Conservation (phyloP, 768 basidiomycete species). For the Vararia minispora region DNA sequence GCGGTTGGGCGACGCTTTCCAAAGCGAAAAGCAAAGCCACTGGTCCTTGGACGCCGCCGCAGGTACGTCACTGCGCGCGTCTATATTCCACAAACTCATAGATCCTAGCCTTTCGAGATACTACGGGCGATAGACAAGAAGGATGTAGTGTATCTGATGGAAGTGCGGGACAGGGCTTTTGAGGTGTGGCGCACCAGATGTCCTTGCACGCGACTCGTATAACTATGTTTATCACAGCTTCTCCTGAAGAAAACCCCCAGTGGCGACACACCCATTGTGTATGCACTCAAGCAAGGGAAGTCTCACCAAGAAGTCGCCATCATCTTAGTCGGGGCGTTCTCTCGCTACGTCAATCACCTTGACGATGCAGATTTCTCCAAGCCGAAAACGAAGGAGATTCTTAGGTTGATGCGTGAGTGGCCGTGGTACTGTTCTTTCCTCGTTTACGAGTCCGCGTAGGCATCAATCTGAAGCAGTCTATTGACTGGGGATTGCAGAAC, state of each 20-base stretch:
- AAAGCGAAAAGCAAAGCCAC: too few relatives aligned
- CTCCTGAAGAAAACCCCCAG: too few relatives aligned
- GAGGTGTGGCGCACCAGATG: conserved; percentile 37
- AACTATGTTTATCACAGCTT: too few relatives aligned
- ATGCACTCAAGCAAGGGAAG: conserved; percentile 75
- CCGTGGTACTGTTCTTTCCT: neutral
- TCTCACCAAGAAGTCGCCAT: conserved; percentile 79
- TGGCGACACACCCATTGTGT: conserved; percentile 79
- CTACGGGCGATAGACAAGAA: conserved; percentile 78
- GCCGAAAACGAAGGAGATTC: conserved; percentile 53
- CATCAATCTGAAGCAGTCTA: conserved; percentile 83
- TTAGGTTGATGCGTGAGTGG: conserved; percentile 69
- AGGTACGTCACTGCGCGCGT: conserved; percentile 11
- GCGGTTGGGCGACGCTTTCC: too few relatives aligned
- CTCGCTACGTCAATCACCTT: conserved; percentile 83
- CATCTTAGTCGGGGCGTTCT: conserved; percentile 80
- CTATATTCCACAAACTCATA: neutral
- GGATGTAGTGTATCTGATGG: conserved; percentile 76
- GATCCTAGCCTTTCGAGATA: conserved; percentile 46
- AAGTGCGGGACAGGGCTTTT: conserved; percentile 70
- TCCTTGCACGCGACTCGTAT: too few relatives aligned
- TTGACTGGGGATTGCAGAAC: conserved; percentile 76
- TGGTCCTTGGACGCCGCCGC: conserved; percentile 10
- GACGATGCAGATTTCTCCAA: conserved; percentile 67
- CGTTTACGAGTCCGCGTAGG: conserved; percentile 26